phyloP scores from a whole-genome alignment of 1,284 basidiomycete species.

The Austroboletus niveus region DNA sequence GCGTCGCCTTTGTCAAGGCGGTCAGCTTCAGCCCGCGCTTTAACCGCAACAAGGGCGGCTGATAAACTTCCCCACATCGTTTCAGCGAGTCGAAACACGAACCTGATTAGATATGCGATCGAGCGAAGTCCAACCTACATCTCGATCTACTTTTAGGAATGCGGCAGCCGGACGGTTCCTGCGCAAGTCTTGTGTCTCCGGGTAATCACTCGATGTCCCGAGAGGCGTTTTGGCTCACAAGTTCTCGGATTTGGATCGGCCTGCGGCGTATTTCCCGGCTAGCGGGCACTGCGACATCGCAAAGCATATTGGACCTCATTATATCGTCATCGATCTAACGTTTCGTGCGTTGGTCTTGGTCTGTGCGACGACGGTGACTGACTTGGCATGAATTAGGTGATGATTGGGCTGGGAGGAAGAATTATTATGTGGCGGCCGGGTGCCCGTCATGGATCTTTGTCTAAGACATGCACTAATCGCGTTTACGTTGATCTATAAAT shows the following conservation, averaged over 20 bases:
- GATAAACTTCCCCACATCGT: neutral
- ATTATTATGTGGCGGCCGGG: constrained; percentile 24
- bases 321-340: constrained; percentile 9
- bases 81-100: neutral
- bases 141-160: constrained; percentile 21
- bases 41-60: constrained; percentile 57
- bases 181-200: constrained; percentile 10
- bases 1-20: constrained; percentile 44
- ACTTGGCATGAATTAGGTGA: constrained; percentile 28
- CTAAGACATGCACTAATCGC: neutral
- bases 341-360: constrained; percentile 18
- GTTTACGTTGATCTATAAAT: neutral
- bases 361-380: too few species aligned
- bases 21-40: constrained; percentile 58
- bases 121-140: constrained; percentile 18
- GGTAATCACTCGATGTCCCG: neutral
- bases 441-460: constrained; percentile 14
- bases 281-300: constrained; percentile 18
- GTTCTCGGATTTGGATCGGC: neutral
- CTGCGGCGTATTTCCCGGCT: constrained; percentile 20
- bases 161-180: constrained; percentile 13
- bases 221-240: neutral
- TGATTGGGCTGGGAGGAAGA: constrained; percentile 37
- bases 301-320: constrained; percentile 16
- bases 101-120: constrained; percentile 19